A percentile compares a stretch with the other conserved stretches of the same genome.
These are phyloP conservation scores for Xylaria digitata DNA, from an alignment of 2,329 filamentous ascomycete genomes.

Conservation along the genomic window DNA sequence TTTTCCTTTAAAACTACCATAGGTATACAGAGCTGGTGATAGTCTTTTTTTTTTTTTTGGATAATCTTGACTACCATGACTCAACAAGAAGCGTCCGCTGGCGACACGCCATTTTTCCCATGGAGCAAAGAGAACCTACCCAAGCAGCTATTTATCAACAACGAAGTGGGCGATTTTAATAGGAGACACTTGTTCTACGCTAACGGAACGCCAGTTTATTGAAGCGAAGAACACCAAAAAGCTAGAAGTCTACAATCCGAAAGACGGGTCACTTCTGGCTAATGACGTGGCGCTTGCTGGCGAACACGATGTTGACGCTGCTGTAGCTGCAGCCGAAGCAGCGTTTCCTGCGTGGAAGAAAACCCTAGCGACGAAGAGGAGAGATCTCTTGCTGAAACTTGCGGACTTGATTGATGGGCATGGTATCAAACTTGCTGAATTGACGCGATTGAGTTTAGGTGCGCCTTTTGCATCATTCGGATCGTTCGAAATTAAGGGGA, in stretches of 20 bases:
- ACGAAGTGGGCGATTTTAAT: conserved; percentile 45
- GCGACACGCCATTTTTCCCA: conserved; percentile 34
- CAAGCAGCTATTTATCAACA: conserved; percentile 55
- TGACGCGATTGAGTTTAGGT: conserved; percentile 35
- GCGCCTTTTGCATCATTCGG: conserved; percentile 30
- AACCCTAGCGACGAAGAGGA: conserved; percentile 56
- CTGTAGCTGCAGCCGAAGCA: conserved; percentile 60
- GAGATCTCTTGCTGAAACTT: conserved; percentile 58
- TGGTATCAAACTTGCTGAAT: conserved; percentile 22
- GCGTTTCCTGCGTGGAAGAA: conserved; percentile 55
- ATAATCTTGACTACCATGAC: background rate
- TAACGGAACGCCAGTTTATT: conserved; percentile 47
- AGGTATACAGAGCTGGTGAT: too few species aligned
- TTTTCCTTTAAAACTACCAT: background rate
- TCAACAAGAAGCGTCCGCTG: conserved; percentile 2
- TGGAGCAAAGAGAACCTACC: conserved; percentile 51
- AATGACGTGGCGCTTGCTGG: conserved; percentile 60
- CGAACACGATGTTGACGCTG: conserved; percentile 59
- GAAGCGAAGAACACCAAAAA: conserved; percentile 59
- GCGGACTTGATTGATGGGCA: conserved; percentile 34
- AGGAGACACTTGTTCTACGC: background rate
- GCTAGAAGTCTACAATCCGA: conserved; percentile 61
- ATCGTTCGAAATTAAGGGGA: conserved; percentile 5
- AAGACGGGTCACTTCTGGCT: conserved; percentile 61
- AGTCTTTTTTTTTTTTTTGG: too few species aligned